phyloP scores from a whole-genome alignment of 768 basidiomycete species.

The Lepiota venenata region DNA sequence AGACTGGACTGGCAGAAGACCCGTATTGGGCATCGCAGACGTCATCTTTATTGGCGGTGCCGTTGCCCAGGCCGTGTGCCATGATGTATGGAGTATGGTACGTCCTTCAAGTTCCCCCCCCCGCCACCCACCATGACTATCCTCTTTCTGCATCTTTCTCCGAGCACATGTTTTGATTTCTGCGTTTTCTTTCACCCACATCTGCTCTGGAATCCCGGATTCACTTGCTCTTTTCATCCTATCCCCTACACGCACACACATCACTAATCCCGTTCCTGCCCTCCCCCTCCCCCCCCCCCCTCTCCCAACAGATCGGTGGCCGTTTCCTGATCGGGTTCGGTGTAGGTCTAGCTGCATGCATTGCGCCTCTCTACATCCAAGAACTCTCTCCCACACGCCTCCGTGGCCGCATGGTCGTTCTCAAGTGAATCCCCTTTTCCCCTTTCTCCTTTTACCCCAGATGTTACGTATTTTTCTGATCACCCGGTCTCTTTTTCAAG shows the following conservation, averaged over 20 bases:
- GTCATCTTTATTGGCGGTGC: slow-evolving; percentile 75
- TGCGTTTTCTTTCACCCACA: too few species aligned
- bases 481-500: too few species aligned
- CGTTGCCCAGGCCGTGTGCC: slow-evolving; percentile 65
- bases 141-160: background rate
- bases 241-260: too few species aligned
- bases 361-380: slow-evolving; percentile 82
- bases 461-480: background rate
- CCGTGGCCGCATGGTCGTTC: slow-evolving; percentile 74
- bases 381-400: slow-evolving; percentile 75
- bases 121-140: background rate
- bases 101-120: slow-evolving; percentile 11
- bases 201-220: too few species aligned
- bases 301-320: slow-evolving; percentile 49
- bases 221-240: too few species aligned
- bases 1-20: slow-evolving; percentile 66
- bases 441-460: too few species aligned
- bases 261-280: background rate
- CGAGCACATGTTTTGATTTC: background rate
- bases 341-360: slow-evolving; percentile 73
- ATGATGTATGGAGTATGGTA: slow-evolving; percentile 70
- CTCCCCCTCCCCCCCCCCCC: background rate
- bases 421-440: slow-evolving; percentile 45
- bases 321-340: slow-evolving; percentile 74
- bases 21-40: slow-evolving; percentile 65